Evolutionary conservation across 2,329 filamentous ascomycete species (phyloP), one percentile per base, ranked within the genome.

Genomic region (Aspergillus sp.): DNA sequence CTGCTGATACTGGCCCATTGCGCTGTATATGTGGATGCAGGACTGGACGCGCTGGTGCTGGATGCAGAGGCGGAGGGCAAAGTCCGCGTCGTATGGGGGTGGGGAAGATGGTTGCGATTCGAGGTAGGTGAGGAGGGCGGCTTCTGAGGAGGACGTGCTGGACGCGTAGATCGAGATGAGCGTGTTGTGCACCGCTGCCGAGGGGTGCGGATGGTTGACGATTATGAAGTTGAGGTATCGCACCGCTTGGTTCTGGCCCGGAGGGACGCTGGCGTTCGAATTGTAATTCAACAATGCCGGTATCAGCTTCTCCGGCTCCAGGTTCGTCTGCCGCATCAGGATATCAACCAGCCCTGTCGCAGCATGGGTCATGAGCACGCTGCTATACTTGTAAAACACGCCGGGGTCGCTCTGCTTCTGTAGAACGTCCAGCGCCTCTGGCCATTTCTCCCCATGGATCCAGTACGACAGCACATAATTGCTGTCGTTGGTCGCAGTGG

Each of bases 391-490:
- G 67, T 96, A 96, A 62, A 96, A 98, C 28, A 93, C 84, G 31
- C 93, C 86, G 0, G 85, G 76, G 31, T 93, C 83, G 4, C 80
- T 93, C 61, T 98, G 91, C 58, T 83, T 86, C 64, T 95, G 93
- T 32, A 98, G 69, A 25, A 96, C 86, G 34, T 77, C 75, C 44
- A 98, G 68, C 2, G 86, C 86, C 48, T 95, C 86, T 4, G 68
- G 64, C 91, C 91, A 98, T 47, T 84, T 77, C 61, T 96, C 91
- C 38, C 89, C 75, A 60, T 96, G 91, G 12, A 96, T 82, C 91
- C 91, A 98, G 60, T 98, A 98, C 7, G 85, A 84, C 10, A 98
- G 67, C 14, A 96, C 86, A 52, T 93, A 98, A 55, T 93, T 85
- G 63, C 91, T 86, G 58, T 98, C 91, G 48, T 89, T 82, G 29